A percentile compares a stretch with the other conserved stretches of the same genome.
phyloP scores from a whole-genome alignment of 495 filamentous ascomycete species.

The Cercophora newfieldiana region DNA sequence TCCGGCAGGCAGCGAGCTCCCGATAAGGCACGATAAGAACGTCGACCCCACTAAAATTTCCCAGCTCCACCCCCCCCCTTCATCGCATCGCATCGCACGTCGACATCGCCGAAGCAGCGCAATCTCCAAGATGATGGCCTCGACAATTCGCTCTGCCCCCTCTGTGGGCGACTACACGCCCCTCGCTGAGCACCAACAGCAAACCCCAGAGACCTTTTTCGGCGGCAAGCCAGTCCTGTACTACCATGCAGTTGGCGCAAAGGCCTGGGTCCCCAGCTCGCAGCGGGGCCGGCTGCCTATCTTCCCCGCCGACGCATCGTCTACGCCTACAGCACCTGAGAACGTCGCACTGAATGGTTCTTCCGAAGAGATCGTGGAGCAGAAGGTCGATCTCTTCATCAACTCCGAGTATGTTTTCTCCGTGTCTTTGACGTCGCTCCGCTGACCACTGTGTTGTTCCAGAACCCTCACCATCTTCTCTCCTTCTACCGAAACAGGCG shows the following conservation, averaged over 20 bases:
- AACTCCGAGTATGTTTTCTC: conserved; percentile 66
- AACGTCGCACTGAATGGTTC: conserved; percentile 35
- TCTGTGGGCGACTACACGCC: conserved; percentile 61
- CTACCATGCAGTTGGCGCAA: conserved; percentile 64
- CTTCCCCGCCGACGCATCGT: conserved; percentile 42
- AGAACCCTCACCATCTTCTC: conserved; percentile 78
- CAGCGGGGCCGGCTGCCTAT: conserved; percentile 49
- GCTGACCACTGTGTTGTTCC: conserved; percentile 22
- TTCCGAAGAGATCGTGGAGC: conserved; percentile 38
- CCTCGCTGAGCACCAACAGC: conserved; percentile 76
- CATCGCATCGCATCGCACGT: conserved; percentile 5
- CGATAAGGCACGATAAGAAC: conserved; percentile 27
- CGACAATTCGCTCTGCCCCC: conserved; percentile 44
- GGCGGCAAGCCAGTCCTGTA: conserved; percentile 77
- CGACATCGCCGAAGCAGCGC: not conserved
- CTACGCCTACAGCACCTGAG: conserved; percentile 36
- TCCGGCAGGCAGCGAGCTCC: conserved; percentile 10
- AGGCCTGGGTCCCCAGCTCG: conserved; percentile 54
- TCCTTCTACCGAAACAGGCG: conserved; percentile 55
- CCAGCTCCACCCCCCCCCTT: conserved; percentile 18
- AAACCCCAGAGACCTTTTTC: conserved; percentile 83
- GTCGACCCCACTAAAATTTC: conserved; percentile 28
- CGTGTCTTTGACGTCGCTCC: not conserved
- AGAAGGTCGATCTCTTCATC: conserved; percentile 71
- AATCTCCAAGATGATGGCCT: conserved; percentile 35